Evolutionary conservation across 345 rosid genomes (phyloP).

Genomic region (Sapria himalayana): DNA sequence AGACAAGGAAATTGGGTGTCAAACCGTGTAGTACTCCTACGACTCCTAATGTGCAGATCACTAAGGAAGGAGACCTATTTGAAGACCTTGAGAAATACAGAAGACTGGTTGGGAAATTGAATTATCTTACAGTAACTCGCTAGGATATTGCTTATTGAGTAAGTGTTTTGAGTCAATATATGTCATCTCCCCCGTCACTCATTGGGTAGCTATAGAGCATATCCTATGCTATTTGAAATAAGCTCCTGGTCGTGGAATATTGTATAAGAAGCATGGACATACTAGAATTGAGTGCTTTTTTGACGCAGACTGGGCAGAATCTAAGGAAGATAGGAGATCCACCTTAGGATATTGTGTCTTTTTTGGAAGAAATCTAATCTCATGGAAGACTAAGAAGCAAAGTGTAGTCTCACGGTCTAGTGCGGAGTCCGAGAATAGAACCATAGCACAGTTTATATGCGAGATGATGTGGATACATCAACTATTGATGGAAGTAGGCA

Average conservation of each 20-base stretch:
- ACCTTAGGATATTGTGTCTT: not conserved
- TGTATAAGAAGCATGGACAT: too few relatives aligned
- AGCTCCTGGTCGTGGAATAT: not conserved
- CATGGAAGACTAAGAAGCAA: conserved; percentile 2
- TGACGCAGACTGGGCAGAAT: not conserved
- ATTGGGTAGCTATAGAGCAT: not conserved
- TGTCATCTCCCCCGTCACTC: not conserved
- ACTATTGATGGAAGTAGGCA: not conserved
- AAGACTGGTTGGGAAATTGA: too few relatives aligned
- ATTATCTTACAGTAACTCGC: too few relatives aligned
- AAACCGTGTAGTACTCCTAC: not conserved
- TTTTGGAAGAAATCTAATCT: too few relatives aligned
- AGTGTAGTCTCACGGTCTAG: not conserved
- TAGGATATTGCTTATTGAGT: not conserved
- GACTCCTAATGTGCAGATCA: conserved; percentile 1
- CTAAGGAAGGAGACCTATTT: not conserved
- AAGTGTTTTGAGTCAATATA: not conserved
- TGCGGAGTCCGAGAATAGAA: not conserved
- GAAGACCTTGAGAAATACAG: too few relatives aligned
- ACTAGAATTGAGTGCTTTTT: not conserved
- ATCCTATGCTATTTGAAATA: not conserved
- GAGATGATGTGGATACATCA: not conserved
- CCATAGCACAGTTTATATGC: not conserved
- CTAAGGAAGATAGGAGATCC: conserved; percentile 1
- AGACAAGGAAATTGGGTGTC: too few relatives aligned